A percentile compares a stretch with the other conserved stretches of the same genome.
These are phyloP conservation scores for Penicillium sp. DNA, from an alignment of 2,329 filamentous ascomycete species.

Conservation along the genomic window DNA sequence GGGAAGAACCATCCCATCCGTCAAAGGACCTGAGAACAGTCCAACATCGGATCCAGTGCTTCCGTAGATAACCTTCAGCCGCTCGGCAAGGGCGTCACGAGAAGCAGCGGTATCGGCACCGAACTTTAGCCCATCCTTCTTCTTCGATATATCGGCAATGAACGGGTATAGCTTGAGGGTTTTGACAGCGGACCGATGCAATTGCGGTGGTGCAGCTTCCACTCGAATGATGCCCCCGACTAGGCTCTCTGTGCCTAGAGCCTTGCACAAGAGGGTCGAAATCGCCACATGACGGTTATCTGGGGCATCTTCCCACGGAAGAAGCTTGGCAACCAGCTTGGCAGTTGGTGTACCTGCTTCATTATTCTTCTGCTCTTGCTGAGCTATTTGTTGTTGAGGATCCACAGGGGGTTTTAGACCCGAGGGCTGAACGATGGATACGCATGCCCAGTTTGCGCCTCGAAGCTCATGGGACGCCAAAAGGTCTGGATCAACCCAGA, in stretches of 20 bases:
- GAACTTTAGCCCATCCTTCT: slow-evolving; percentile 74
- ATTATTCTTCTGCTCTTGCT: slow-evolving; percentile 62
- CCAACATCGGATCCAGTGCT: slow-evolving; percentile 60
- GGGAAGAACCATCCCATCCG: slow-evolving; percentile 81
- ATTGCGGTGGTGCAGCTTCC: slow-evolving; percentile 75
- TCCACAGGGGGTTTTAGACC: slow-evolving; percentile 74
- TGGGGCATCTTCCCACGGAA: slow-evolving; percentile 83
- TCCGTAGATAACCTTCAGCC: slow-evolving; percentile 73
- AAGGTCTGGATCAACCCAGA: slow-evolving; percentile 85
- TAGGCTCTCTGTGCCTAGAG: slow-evolving; percentile 71
- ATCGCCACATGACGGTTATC: slow-evolving; percentile 79
- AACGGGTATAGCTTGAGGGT: slow-evolving; percentile 83
- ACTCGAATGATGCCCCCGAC: slow-evolving; percentile 87
- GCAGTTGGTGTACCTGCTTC: slow-evolving; percentile 62
- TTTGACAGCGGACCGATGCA: slow-evolving; percentile 69
- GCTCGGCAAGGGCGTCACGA: slow-evolving; percentile 73
- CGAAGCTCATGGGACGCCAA: slow-evolving; percentile 72
- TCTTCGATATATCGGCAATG: slow-evolving; percentile 58
- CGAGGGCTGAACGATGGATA: slow-evolving; percentile 85
- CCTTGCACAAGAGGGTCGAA: slow-evolving; percentile 74
- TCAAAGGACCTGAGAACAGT: slow-evolving; percentile 80
- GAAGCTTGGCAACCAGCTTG: slow-evolving; percentile 76
- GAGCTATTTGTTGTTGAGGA: slow-evolving; percentile 67
- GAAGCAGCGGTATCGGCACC: slow-evolving; percentile 85
- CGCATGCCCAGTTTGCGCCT: slow-evolving; percentile 75